A percentile compares a stretch with the other conserved stretches of the same genome.
Conservation (phyloP, 768 basidiomycete genomes). For the Mycena galericulata region DNA sequence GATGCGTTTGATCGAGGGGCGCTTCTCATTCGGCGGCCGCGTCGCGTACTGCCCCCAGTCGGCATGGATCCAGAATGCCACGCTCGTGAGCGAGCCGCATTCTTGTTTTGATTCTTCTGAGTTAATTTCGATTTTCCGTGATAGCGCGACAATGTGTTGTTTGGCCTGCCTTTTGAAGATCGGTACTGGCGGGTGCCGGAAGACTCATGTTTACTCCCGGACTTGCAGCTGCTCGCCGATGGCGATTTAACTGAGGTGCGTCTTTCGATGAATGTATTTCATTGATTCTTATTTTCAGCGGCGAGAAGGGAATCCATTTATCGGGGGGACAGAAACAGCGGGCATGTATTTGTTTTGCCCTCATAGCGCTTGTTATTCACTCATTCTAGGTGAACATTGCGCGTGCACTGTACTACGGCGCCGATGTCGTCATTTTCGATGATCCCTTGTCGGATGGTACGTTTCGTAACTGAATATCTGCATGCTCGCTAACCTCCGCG, state of each 20-base stretch:
- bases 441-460: constrained; percentile 73
- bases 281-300: constrained; percentile 1
- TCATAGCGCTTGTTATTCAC: no score
- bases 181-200: constrained; percentile 74
- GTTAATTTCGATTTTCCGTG: not conserved
- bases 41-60: constrained; percentile 80
- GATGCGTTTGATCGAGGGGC: constrained; percentile 68
- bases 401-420: constrained; percentile 73
- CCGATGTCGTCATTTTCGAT: constrained; percentile 72
- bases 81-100: constrained; percentile 54
- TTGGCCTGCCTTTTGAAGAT: constrained; percentile 72
- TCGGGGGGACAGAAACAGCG: constrained; percentile 77
- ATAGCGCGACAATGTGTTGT: constrained; percentile 74
- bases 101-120: not conserved
- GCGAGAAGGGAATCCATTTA: constrained; percentile 60
- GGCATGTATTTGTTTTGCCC: constrained; percentile 41
- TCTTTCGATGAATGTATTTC: not conserved
- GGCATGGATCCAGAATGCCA: constrained; percentile 82
- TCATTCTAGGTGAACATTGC: constrained; percentile 70
- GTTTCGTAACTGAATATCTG: constrained; percentile 12
- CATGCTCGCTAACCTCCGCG: constrained; percentile 24
- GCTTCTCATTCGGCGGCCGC: constrained; percentile 68
- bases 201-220: constrained; percentile 69
- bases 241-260: constrained; percentile 79
- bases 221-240: constrained; percentile 73